A percentile compares a stretch with the other conserved stretches of the same genome.
These are phyloP conservation scores for Talaromyces rugulosus DNA, from an alignment of 2,329 filamentous ascomycete genomes.

Conservation along the genomic window DNA sequence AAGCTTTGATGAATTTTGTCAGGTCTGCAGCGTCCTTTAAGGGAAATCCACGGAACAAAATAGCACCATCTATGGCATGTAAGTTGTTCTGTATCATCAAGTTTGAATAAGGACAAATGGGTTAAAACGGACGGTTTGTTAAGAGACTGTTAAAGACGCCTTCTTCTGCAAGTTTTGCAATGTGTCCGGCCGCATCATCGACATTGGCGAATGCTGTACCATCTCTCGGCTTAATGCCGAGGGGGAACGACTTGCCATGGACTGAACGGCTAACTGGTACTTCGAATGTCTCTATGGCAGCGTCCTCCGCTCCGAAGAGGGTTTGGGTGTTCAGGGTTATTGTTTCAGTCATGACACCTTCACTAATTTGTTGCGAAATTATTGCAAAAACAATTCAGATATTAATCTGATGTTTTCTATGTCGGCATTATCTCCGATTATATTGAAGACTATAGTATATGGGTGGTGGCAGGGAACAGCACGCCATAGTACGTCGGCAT, in stretches of 20 bases:
- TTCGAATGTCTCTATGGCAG: not conserved
- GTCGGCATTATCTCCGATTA: too few species aligned
- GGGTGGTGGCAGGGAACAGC: too few species aligned
- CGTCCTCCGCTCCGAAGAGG: too few species aligned
- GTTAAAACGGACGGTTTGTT: not conserved
- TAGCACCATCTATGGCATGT: not conserved
- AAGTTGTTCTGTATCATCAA: too few species aligned
- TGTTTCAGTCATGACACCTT: too few species aligned
- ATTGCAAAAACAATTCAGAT: too few species aligned
- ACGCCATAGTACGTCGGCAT: too few species aligned
- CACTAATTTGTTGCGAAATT: too few species aligned
- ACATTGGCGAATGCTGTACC: not conserved
- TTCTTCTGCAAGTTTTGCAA: not conserved
- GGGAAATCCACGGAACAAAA: not conserved
- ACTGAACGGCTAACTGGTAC: not conserved
- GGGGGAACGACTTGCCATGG: not conserved
- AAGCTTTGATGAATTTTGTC: not conserved
- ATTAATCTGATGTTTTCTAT: too few species aligned
- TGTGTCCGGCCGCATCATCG: not conserved
- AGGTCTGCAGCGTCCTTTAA: not conserved
- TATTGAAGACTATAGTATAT: too few species aligned
- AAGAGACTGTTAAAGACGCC: not conserved
- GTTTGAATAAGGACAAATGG: too few species aligned
- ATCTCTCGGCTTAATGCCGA: not conserved
- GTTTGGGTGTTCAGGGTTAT: too few species aligned